Conservation (phyloP, 2,329 filamentous ascomycete species). For the Chaetomium sp. region DNA sequence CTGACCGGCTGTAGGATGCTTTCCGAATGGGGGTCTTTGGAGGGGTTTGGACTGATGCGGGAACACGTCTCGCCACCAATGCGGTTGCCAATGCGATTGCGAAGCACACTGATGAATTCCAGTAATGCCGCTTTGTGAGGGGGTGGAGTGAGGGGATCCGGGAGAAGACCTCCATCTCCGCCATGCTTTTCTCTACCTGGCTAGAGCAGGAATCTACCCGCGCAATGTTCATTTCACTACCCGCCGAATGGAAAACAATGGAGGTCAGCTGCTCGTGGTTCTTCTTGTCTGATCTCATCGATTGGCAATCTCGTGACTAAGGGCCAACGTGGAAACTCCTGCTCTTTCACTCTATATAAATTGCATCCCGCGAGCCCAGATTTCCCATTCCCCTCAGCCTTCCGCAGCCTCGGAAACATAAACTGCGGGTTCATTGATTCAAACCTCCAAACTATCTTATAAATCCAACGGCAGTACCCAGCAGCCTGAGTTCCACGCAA, state of each 20-base stretch:
- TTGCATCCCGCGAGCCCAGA: too few species aligned
- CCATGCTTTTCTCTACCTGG: slow-evolving; percentile 2
- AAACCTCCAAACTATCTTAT: too few species aligned
- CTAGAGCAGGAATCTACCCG: slow-evolving; percentile 1
- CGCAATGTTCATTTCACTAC: neutral
- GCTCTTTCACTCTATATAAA: neutral
- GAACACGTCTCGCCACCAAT: too few species aligned
- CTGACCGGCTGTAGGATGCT: too few species aligned
- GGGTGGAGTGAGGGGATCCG: slow-evolving; percentile 2
- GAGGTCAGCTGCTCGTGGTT: neutral
- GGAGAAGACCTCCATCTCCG: neutral
- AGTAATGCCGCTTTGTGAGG: slow-evolving; percentile 1
- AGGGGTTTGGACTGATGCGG: too few species aligned
- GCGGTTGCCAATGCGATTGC: too few species aligned
- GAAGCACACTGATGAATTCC: too few species aligned
- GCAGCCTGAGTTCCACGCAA: neutral
- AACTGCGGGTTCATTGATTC: too few species aligned
- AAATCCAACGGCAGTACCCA: neutral
- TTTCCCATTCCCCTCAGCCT: too few species aligned
- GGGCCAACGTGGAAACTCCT: neutral
- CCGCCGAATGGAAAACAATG: slow-evolving; percentile 1
- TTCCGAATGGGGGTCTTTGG: too few species aligned
- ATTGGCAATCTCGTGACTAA: neutral
- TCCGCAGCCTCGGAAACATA: too few species aligned
- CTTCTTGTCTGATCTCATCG: neutral